Conservation (phyloP, 2,329 filamentous ascomycete species). For the Diaporthe sp. region DNA sequence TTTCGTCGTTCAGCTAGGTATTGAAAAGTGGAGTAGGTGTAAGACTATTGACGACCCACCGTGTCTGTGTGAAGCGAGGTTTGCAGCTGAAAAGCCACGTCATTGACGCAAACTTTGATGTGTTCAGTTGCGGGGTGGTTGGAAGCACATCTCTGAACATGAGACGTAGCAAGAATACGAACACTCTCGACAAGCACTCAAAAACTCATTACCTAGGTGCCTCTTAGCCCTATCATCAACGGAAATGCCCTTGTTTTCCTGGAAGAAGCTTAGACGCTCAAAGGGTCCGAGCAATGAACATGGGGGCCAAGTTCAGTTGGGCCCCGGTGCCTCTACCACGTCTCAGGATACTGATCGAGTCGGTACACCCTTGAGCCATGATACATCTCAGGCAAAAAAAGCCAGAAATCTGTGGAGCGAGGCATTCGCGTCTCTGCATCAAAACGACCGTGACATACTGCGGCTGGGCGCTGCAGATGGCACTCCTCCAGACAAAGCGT, state of each 20-base stretch:
- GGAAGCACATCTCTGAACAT: not conserved
- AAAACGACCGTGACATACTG: not conserved
- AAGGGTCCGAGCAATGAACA: not conserved
- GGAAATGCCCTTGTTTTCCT: not conserved
- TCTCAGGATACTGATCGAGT: not conserved
- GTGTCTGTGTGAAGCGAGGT: not conserved
- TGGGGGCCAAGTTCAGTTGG: no score
- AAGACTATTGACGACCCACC: no score
- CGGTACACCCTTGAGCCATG: fast-evolving
- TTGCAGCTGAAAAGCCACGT: not conserved
- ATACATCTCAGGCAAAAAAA: fast-evolving
- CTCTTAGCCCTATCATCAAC: fast-evolving
- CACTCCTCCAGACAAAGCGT: no score
- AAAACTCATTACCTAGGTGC: fast-evolving
- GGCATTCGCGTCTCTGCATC: not conserved
- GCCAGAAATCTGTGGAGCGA: not conserved
- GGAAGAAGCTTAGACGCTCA: fast-evolving
- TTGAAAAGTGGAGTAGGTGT: no score
- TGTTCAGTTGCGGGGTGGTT: not conserved
- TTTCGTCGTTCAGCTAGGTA: no score
- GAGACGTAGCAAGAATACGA: not conserved
- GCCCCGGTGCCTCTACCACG: no score
- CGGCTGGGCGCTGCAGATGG: no score
- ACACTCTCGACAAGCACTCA: not conserved
- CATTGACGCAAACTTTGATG: no score